A percentile compares a stretch with the other conserved stretches of the same genome.
phyloP scores from a whole-genome alignment of 768 basidiomycete species.

The Podaxis pistillaris region DNA sequence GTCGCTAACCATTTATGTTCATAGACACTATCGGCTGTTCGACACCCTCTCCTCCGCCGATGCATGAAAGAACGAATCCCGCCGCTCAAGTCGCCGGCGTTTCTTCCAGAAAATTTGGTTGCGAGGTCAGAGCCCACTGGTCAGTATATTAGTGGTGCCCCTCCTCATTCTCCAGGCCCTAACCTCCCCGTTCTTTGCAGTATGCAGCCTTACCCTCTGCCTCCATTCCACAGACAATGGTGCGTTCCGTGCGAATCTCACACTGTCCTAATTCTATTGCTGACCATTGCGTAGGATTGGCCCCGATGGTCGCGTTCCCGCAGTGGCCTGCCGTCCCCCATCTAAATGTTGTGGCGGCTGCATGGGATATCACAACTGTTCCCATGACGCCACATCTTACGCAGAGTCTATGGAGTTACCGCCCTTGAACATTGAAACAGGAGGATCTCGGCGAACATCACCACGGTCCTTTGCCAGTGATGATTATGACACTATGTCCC shows the following conservation, averaged over 20 bases:
- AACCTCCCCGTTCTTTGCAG: not conserved
- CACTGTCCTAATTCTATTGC: not conserved
- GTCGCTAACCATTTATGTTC: conserved; percentile 12
- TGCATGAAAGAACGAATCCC: conserved; percentile 3
- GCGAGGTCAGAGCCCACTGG: not conserved
- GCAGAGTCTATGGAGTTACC: conserved; percentile 1
- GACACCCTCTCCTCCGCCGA: conserved; percentile 10
- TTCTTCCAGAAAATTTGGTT: not conserved
- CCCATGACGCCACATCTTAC: not conserved
- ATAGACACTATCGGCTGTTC: conserved; percentile 3
- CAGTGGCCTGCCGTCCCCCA: not conserved
- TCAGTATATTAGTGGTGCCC: not conserved
- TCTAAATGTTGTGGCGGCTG: not conserved
- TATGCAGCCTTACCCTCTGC: not conserved
- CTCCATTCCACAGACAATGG: conserved; percentile 8
- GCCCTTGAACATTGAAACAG: not conserved
- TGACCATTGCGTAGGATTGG: not conserved
- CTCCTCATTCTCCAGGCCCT: not conserved
- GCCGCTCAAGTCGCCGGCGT: not conserved
- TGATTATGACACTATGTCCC: not conserved
- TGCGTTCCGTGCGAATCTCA: not conserved
- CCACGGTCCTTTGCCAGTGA: not conserved
- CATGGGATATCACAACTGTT: not conserved
- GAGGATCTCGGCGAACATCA: not conserved
- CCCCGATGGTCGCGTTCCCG: not conserved